Evolutionary conservation across 768 basidiomycete species (phyloP), one percentile per base, ranked within the genome.

Genomic region (Agaricus sinodeliciosus): DNA sequence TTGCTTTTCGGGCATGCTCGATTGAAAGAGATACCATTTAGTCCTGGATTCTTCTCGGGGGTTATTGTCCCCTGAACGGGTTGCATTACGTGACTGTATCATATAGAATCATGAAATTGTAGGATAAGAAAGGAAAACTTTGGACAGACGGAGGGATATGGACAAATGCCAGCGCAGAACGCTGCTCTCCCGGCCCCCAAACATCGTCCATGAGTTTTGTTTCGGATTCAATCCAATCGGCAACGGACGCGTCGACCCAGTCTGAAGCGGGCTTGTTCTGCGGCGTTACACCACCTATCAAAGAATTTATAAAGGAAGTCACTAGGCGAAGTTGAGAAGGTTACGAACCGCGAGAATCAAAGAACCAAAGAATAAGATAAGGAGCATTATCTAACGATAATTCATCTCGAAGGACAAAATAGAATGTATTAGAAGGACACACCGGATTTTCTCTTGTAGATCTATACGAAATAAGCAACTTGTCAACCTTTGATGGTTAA

Each of bases 101-200:
- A 3, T 26, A 18, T 19, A 27, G 7, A 44, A 34, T 50, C 57
- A 16, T 48, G 22, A 31, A 31, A 36, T 8, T 31, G 34, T 15
- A 16, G 9, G 36, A 8, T 5, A 18, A 31, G 9, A 27, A 54
- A 49, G 18, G 11, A 42, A 27, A 19, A n/a, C 31, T 31, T 41
- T 41, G 13, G 13, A 67, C 81, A 28, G 59, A 84, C 82, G 84
- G 84, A 25, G 85, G 86, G 49, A 88, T 87, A 60, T 89, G 86
- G 31, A 87, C 84, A 59, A 87, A 89, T 0, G 79, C 86, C 5
- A 89, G 59, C 2, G 83, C 79, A 39, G 76, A 80, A 42, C 84
- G 67, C 1, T 60, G 65, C 15, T 75, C 72, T 0, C 74, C 63
- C 3, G 77, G 72, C 13, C 83, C 83, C 85, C 86, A 86, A 1